Evolutionary conservation across 163 green algal species (phyloP).

Genomic region (Chlamydomonas reinhardtii): DNA sequence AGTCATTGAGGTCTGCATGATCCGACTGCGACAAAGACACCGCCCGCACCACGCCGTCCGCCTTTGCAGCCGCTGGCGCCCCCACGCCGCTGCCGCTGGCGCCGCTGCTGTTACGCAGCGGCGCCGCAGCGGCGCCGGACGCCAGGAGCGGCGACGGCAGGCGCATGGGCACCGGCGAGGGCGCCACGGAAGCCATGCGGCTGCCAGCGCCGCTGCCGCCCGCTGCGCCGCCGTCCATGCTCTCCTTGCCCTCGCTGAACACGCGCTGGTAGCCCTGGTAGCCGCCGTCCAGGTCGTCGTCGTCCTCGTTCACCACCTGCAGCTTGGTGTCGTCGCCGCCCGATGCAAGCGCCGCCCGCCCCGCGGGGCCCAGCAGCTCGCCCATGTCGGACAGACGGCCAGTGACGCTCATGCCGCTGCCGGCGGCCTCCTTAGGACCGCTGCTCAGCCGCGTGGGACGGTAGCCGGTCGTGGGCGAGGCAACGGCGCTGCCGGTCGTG

Average conservation of each 20-base stretch:
- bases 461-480: background rate
- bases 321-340: background rate
- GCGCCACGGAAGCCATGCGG: too few relatives aligned
- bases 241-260: slow-evolving; percentile 4
- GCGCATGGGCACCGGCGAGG: too few relatives aligned
- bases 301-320: background rate
- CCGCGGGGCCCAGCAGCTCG: background rate
- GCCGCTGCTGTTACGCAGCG: too few relatives aligned
- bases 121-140: too few relatives aligned
- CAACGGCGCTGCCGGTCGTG: too few relatives aligned
- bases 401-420: background rate
- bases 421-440: background rate
- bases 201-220: background rate
- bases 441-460: slow-evolving; percentile 7
- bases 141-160: background rate
- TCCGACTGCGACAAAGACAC: background rate
- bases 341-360: too few relatives aligned
- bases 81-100: too few relatives aligned
- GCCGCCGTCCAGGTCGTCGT: background rate
- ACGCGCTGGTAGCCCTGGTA: slow-evolving; percentile 25
- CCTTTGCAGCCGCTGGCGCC: too few relatives aligned
- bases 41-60: background rate
- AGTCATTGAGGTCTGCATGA: background rate
- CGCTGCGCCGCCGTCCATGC: background rate
- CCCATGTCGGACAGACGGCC: background rate